Base-by-base conservation (phyloP, 2,329 filamentous ascomycete species). In the Sphaerulina populicola region DNA sequence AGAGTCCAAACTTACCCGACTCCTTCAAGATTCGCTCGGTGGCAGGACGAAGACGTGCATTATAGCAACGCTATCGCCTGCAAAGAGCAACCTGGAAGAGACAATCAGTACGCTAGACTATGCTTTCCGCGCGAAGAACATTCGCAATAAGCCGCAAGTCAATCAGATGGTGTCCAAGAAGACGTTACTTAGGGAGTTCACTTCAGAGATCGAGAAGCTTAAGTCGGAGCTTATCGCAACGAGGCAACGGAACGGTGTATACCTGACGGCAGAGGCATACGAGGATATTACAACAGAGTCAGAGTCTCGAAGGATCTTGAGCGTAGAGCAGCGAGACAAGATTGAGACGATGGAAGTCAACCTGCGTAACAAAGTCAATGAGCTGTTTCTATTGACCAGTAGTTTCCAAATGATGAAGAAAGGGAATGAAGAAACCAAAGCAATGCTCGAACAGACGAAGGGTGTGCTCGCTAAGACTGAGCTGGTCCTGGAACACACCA, bases 41-140 rank as follows among this genome's bases (percentile, higher is more conserved):
- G 93, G 93, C 2, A 82, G 86, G 47, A 98, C 94, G 1, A 98
- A 98, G 67, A 98, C 93, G 0, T 98, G 93, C 73, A 98, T 98
- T 59, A 97, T 98, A 64, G 93, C 93, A 5, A 98, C 93, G 0
- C 79, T 98, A 37, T 97, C 93, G 2, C 90, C 93, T 1, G 88
- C 90, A 6, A 94, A 93, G 69, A 90, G 85, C 69, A 98, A 97
- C 62, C 75, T 98, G 1, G 93, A 98, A 65, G 93, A 98, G 69
- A 98, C 94, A 0, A 97, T 98, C 54, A 97, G 93, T 0, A 98
- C 94, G 0, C 77, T 98, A 1, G 93, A 98, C 68, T 98, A 98
- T 66, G 94, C 93, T 9, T 97, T 97, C 71, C 81, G 93, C 42
- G 93, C 93, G 12, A 98, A 98, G 74, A 97, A 98, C 61, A 98